Evolutionary conservation across 2,329 filamentous ascomycete genomes (phyloP), one percentile per base, ranked within the genome.

Genomic region (Colletotrichum sp.): DNA sequence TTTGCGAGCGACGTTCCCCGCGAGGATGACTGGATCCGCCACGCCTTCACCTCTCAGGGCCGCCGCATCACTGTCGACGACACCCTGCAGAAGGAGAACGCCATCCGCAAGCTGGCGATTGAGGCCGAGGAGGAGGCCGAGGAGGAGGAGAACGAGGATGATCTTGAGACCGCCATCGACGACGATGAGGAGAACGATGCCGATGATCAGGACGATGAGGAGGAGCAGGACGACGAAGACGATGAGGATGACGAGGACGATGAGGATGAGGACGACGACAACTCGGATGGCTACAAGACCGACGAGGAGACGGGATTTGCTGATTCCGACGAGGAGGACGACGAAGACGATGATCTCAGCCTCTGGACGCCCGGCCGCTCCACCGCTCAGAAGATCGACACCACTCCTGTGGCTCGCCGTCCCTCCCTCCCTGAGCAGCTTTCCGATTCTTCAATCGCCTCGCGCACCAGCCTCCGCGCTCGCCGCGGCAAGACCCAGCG

Each of bases 91-190:
- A 98, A 98, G 85, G 97, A 99, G 85, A 96, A 95, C 77, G 92
- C 92, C 34, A 97, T 99, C 77, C 93, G 96, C 65, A 93, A 94
- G 77, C 87, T 98, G 30, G 96, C 93, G 64, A 93, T 95, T 82
- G 96, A 99, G 84, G 97, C 93, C 2, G 97, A 98, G 82, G 95
- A 98, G 80, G 97, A 98, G 84, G 96, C 93, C 6, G 87, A 93
- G 12, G 89, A 94, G 71, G 93, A 95, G 72, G 93, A 95, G 66
- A 52, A 52, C n/a, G 92, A 94, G n/a, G 92, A 63, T 22, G 59
- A 93, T 9, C 87, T 90, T 6, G 85, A 85, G 6, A 85, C 84
- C 11, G 80, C 82, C 22, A 83, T 84, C 3, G 86, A 86, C 11
- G 86, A 87, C 15, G 84, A 87, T 8, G 85, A 88, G 0, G 86